Percentiles rank a stretch among this genome's conserved stretches.
phyloP scores from a whole-genome alignment of 2,329 filamentous ascomycete genomes.

The Arthroderma uncinatum region DNA sequence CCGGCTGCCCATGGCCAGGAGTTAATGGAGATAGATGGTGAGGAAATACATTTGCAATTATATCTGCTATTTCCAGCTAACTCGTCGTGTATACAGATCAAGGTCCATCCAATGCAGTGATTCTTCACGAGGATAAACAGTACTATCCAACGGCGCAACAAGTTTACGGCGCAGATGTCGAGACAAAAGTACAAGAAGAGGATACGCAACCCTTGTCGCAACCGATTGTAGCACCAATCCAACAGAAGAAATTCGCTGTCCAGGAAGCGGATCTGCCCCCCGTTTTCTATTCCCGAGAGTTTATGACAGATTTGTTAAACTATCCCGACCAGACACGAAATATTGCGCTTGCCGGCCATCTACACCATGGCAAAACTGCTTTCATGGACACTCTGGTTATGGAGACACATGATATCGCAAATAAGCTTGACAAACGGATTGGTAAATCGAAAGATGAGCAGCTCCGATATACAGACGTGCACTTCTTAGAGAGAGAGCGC shows the following conservation, averaged over 20 bases:
- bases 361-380: slow-evolving; percentile 96
- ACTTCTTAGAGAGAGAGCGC: slow-evolving; percentile 76
- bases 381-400: slow-evolving; percentile 97
- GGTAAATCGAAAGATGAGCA: slow-evolving; percentile 80
- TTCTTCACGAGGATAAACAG: slow-evolving; percentile 97
- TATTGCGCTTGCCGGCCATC: slow-evolving; percentile 77
- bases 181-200: slow-evolving; percentile 92
- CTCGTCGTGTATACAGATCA: slow-evolving; percentile 43
- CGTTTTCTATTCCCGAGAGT: slow-evolving; percentile 76
- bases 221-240: slow-evolving; percentile 85
- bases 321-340: slow-evolving; percentile 92
- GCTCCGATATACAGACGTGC: slow-evolving; percentile 86
- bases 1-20: slow-evolving; percentile 59
- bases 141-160: slow-evolving; percentile 98
- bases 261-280: slow-evolving; percentile 83
- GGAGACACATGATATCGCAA: slow-evolving; percentile 81
- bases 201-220: slow-evolving; percentile 86
- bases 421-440: slow-evolving; percentile 66
- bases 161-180: slow-evolving; percentile 86
- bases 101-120: slow-evolving; percentile 88
- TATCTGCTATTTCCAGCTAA: background rate
- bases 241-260: slow-evolving; percentile 91
- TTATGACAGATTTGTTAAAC: slow-evolving; percentile 93
- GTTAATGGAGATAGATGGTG: slow-evolving; percentile 85
- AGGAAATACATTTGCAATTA: background rate